These are phyloP conservation scores for Lantana camara DNA, from an alignment of 257 asterid genomes.

Conservation along the genomic window DNA sequence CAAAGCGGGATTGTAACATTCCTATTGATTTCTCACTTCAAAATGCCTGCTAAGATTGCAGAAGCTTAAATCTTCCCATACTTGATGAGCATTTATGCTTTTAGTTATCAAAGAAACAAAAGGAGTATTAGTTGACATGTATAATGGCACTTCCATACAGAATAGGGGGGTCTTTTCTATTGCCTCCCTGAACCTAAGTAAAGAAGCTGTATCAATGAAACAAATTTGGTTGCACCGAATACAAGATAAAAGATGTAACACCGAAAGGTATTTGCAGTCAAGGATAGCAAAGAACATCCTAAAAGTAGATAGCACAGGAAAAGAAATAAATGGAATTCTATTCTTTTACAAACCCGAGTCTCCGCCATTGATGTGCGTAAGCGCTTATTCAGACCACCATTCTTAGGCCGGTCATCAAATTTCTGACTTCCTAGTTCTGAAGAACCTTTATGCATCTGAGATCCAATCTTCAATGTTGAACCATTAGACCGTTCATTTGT, in stretches of 20 bases:
- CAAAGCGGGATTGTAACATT: conserved; percentile 4
- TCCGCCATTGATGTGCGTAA: conserved; percentile 86
- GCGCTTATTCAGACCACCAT: conserved; percentile 75
- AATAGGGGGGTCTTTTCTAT: not conserved
- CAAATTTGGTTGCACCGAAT: not conserved
- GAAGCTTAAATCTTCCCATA: not conserved
- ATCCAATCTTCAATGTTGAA: conserved; percentile 67
- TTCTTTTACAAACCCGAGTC: conserved; percentile 76
- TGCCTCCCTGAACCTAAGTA: not conserved
- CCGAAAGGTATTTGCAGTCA: conserved; percentile 1
- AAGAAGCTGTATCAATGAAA: conserved; percentile 16
- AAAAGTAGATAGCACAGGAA: conserved; percentile 22
- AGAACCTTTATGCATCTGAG: conserved; percentile 71
- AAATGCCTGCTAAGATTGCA: not conserved
- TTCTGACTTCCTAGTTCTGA: conserved; percentile 62
- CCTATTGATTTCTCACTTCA: conserved; percentile 10
- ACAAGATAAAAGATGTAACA: conserved; percentile 13
- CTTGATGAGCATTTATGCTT: conserved; percentile 11
- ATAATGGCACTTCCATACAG: conserved; percentile 17
- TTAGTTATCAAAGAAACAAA: conserved; percentile 4
- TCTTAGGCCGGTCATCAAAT: conserved; percentile 82
- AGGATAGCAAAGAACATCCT: conserved; percentile 7
- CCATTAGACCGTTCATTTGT: conserved; percentile 74
- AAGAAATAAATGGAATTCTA: conserved; percentile 29
- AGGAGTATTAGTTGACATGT: conserved; percentile 9